Percentiles rank a stretch among this genome's conserved stretches.
These are phyloP conservation scores for Cerrena zonata DNA, from an alignment of 1,284 basidiomycete species.

Conservation along the genomic window DNA sequence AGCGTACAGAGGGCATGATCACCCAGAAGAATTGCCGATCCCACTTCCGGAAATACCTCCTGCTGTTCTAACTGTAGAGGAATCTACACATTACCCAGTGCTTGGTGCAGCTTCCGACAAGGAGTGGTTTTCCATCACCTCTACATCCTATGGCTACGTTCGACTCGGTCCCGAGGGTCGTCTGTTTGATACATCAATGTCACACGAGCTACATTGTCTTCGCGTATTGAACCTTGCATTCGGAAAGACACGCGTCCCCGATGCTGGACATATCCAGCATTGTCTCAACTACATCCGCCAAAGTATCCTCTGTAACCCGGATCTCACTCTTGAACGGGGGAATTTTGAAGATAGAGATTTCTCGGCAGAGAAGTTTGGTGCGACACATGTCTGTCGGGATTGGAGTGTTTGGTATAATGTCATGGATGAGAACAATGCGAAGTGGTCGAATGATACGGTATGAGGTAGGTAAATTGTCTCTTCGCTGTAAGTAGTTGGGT, in stretches of 20 bases:
- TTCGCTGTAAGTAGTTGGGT: too few species aligned
- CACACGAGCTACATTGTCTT: slow-evolving; percentile 32
- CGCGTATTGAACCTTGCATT: slow-evolving; percentile 17
- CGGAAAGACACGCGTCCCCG: slow-evolving; percentile 7
- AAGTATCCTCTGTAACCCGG: slow-evolving; percentile 36
- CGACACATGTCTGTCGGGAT: slow-evolving; percentile 42
- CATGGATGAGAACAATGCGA: too few species aligned
- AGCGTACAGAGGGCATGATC: too few species aligned
- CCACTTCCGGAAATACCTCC: too few species aligned
- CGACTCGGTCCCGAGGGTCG: slow-evolving; percentile 22
- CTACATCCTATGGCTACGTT: slow-evolving; percentile 14
- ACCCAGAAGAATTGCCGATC: too few species aligned
- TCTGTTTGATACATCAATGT: slow-evolving; percentile 26
- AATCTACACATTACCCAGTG: slow-evolving; percentile 18
- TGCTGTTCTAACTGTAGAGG: too few species aligned
- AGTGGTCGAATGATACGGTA: too few species aligned
- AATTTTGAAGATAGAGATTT: slow-evolving; percentile 37
- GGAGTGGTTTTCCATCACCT: slow-evolving; percentile 18
- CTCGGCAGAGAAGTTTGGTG: slow-evolving; percentile 30
- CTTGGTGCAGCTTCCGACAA: slow-evolving; percentile 10
- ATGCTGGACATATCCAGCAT: slow-evolving; percentile 33
- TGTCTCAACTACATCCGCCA: slow-evolving; percentile 42
- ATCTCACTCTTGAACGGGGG: slow-evolving; percentile 41
- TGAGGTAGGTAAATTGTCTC: too few species aligned
- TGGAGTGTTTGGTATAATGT: too few species aligned